A percentile compares a stretch with the other conserved stretches of the same genome.
Evolutionary conservation across 139 green algal species (phyloP).

Genomic region (Coelastrella sp.): DNA sequence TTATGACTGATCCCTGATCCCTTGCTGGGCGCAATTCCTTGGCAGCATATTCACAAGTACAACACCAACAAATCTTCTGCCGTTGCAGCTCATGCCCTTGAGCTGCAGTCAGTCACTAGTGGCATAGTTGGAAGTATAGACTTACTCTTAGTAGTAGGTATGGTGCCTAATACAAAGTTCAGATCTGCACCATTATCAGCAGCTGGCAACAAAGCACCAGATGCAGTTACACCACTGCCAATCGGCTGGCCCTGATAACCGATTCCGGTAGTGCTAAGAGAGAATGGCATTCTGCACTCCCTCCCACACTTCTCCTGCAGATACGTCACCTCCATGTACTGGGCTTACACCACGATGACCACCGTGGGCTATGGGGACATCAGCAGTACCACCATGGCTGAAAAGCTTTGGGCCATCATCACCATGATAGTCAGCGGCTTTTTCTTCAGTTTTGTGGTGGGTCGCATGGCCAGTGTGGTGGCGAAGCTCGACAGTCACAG

Average conservation of each 20-base stretch:
- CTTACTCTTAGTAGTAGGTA: too few species aligned
- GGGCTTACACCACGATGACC: conserved; percentile 81
- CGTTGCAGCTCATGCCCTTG: too few species aligned
- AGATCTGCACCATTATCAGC: not conserved
- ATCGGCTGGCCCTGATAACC: not conserved
- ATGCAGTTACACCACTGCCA: not conserved
- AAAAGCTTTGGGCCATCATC: conserved; percentile 69
- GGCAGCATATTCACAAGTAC: not conserved
- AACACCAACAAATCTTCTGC: too few species aligned
- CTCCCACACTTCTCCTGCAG: conserved; percentile 2
- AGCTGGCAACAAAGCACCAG: not conserved
- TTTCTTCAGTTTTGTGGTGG: conserved; percentile 71
- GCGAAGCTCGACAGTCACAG: conserved; percentile 36
- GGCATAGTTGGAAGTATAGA: not conserved
- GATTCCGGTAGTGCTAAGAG: too few species aligned
- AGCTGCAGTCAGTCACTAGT: too few species aligned
- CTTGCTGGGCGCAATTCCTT: too few species aligned
- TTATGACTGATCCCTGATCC: too few species aligned
- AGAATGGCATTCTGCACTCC: too few species aligned
- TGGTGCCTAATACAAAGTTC: too few species aligned
- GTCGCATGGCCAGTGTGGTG: conserved; percentile 59
- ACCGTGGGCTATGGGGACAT: conserved; percentile 85
- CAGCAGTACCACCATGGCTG: conserved; percentile 62
- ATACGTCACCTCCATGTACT: conserved; percentile 79
- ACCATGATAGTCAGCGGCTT: conserved; percentile 70